These are phyloP conservation scores for Taphrina betulina DNA, from an alignment of 1,139 yeast species.

Conservation along the genomic window DNA sequence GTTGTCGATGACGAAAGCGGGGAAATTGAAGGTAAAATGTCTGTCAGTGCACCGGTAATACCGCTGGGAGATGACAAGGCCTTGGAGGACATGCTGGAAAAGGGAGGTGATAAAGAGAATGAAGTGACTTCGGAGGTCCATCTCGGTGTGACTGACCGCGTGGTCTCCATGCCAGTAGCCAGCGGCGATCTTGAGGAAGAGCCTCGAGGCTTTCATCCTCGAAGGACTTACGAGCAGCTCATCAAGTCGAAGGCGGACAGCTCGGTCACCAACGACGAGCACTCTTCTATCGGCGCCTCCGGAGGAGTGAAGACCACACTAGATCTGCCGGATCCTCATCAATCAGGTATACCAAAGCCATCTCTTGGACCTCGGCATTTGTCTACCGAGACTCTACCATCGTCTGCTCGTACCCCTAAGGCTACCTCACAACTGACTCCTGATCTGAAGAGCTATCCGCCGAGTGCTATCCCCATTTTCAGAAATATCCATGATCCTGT, in stretches of 20 bases:
- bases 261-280: neutral
- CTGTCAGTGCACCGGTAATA: constrained; percentile 21
- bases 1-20: constrained; percentile 5
- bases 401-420: too few species aligned
- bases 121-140: neutral
- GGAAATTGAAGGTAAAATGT: constrained; percentile 10
- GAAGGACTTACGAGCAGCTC: constrained; percentile 21
- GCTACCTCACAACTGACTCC: too few species aligned
- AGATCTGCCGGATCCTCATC: neutral
- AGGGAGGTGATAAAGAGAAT: neutral
- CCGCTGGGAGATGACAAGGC: neutral
- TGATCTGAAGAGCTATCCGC: constrained; percentile 5
- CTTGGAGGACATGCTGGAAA: neutral
- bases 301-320: neutral
- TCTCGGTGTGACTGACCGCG: neutral
- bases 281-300: neutral
- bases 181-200: constrained; percentile 4
- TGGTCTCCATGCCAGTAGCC: constrained; percentile 22
- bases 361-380: neutral
- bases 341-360: constrained; percentile 9
- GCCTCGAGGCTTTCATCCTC: constrained; percentile 31
- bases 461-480: constrained; percentile 10
- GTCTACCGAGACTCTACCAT: constrained; percentile 11
- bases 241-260: neutral
- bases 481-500: constrained; percentile 1